Conservation (phyloP, 2,329 filamentous ascomycete genomes). For the Ceratocystis harringtonii region DNA sequence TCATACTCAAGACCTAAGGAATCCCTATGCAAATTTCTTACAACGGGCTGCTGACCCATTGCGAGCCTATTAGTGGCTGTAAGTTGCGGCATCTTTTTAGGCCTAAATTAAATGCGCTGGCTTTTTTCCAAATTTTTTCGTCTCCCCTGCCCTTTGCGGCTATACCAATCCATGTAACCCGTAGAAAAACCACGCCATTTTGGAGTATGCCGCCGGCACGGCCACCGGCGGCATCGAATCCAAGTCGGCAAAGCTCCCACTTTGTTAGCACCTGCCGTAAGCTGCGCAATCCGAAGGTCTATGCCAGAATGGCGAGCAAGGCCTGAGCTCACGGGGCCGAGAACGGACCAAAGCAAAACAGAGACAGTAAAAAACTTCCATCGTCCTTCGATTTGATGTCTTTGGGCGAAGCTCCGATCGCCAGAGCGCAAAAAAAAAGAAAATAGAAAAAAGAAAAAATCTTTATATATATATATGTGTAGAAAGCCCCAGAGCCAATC, state of each 20-base stretch:
- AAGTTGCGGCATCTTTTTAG: no score
- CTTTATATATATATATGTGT: no score
- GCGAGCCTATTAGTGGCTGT: not conserved
- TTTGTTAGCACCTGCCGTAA: not conserved
- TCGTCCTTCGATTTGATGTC: not conserved
- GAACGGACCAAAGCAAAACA: not conserved
- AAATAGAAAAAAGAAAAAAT: no score
- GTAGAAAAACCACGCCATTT: not conserved
- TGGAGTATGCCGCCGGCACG: conserved; percentile 10
- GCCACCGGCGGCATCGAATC: not conserved
- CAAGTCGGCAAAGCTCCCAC: not conserved
- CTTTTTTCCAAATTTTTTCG: not conserved
- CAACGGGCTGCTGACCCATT: not conserved
- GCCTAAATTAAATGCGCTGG: not conserved
- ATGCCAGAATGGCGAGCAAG: not conserved
- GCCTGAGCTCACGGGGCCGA: not conserved
- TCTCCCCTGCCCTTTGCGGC: not conserved
- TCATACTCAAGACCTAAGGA: not conserved
- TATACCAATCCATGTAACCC: not conserved
- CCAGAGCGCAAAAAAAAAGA: no score
- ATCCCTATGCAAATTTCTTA: not conserved
- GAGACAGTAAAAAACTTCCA: not conserved
- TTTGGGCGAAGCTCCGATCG: not conserved
- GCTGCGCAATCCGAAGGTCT: not conserved
- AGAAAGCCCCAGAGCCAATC: not conserved